Percentiles rank a stretch among this genome's conserved stretches.
Conservation (phyloP, 108 stramenopile species). For the Chaetoceros muelleri region DNA sequence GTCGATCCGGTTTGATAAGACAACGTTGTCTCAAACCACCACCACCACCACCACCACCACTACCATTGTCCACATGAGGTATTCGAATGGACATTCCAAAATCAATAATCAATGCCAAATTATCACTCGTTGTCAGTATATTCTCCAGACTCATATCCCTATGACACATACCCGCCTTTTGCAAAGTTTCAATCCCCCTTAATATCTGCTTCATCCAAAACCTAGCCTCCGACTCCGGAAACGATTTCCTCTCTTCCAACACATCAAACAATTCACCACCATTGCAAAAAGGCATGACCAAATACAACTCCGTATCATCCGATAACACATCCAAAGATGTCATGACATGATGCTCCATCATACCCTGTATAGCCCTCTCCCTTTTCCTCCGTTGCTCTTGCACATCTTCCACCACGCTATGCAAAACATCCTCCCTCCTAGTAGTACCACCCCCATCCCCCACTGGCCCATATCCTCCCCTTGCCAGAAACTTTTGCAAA, state of each 20-base stretch:
- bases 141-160: conserved; percentile 88
- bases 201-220: conserved; percentile 82
- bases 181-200: conserved; percentile 67
- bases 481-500: conserved; percentile 30
- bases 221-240: conserved; percentile 67
- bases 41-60: neutral
- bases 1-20: conserved; percentile 61
- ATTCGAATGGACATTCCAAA: conserved; percentile 90
- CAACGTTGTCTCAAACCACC: conserved; percentile 24
- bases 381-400: too few species aligned
- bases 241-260: conserved; percentile 56
- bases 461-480: neutral
- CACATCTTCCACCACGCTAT: too few species aligned
- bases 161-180: conserved; percentile 74
- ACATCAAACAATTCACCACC: conserved; percentile 85
- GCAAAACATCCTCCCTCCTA: too few species aligned
- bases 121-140: conserved; percentile 47
- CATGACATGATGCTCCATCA: conserved; percentile 59
- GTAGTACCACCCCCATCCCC: too few species aligned
- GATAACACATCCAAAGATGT: conserved; percentile 62
- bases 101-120: conserved; percentile 77
- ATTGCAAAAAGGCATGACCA: conserved; percentile 80
- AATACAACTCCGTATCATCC: conserved; percentile 80
- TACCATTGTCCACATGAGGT: conserved; percentile 20
- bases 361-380: conserved; percentile 8